Conservation (phyloP, 805 yeast species). For the Metschnikowia gruessii region DNA sequence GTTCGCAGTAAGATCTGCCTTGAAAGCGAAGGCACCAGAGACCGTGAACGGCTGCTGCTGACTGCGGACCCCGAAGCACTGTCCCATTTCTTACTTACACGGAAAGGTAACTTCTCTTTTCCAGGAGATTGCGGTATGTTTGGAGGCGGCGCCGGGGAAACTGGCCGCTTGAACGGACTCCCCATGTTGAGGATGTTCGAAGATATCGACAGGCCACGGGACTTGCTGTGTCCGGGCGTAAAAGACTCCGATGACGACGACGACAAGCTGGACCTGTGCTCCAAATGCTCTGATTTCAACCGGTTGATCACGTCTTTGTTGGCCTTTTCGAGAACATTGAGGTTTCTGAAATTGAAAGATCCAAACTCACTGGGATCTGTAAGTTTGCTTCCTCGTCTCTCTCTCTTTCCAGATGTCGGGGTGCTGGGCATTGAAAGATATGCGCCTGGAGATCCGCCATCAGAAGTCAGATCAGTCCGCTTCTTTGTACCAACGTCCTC, state of each 20-base stretch:
- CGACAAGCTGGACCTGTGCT: constrained; percentile 50
- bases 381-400: constrained; percentile 68
- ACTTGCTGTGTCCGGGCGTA: constrained; percentile 28
- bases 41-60: constrained; percentile 11
- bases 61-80: constrained; percentile 2
- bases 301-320: constrained; percentile 89
- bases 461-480: constrained; percentile 36
- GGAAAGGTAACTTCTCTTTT: constrained; percentile 14
- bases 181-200: constrained; percentile 23
- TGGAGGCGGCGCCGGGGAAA: constrained; percentile 36
- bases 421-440: constrained; percentile 21
- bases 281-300: constrained; percentile 78
- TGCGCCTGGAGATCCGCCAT: constrained; percentile 14
- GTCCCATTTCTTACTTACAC: constrained; percentile 11
- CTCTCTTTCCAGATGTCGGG: constrained; percentile 42
- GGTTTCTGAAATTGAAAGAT: constrained; percentile 82
- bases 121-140: constrained; percentile 29
- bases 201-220: constrained; percentile 35
- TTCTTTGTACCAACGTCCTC: constrained; percentile 46
- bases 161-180: constrained; percentile 45
- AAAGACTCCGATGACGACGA: constrained; percentile 48
- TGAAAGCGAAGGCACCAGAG: constrained; percentile 25
- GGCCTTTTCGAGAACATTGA: constrained; percentile 87
- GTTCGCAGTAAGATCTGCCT: constrained; percentile 23
- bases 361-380: constrained; percentile 85